A percentile compares a stretch with the other conserved stretches of the same genome.
Conservation (phyloP, 139 green algal genomes). For the Diplosphaera chodatii region DNA sequence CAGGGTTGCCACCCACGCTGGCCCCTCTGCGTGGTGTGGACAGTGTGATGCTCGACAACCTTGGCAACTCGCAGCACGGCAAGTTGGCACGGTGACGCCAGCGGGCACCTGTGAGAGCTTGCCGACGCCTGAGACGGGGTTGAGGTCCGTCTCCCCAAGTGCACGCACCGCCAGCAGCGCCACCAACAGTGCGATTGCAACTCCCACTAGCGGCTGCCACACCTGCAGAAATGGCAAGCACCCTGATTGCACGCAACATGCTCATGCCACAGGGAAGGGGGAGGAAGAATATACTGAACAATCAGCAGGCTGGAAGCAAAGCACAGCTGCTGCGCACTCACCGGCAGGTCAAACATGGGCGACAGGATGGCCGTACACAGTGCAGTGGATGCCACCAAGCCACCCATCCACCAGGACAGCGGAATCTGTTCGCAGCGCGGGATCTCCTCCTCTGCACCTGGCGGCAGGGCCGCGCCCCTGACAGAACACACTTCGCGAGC, state of each 20-base stretch:
- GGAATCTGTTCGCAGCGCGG: background rate
- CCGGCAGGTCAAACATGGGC: slow-evolving; percentile 33
- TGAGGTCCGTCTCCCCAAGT: slow-evolving; percentile 55
- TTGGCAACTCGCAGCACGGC: too few species aligned
- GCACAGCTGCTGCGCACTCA: too few species aligned
- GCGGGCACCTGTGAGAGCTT: slow-evolving; percentile 57
- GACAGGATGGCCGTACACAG: slow-evolving; percentile 35
- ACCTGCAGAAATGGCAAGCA: background rate
- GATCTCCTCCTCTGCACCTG: background rate
- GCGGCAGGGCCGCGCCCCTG: too few species aligned
- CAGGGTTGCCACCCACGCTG: too few species aligned
- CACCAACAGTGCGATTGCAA: slow-evolving; percentile 33
- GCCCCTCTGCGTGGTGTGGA: too few species aligned
- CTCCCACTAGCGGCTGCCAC: background rate
- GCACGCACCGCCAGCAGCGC: slow-evolving; percentile 52
- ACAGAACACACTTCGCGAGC: too few species aligned
- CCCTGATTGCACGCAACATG: background rate
- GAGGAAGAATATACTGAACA: too few species aligned
- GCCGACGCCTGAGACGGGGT: slow-evolving; percentile 47
- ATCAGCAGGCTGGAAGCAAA: too few species aligned
- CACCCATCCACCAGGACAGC: slow-evolving; percentile 22
- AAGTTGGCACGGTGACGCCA: too few species aligned
- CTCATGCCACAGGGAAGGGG: too few species aligned
- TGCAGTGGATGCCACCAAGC: slow-evolving; percentile 22
- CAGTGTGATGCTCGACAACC: too few species aligned